Evolutionary conservation across 192 early-diverging fungal species (phyloP), one percentile per base, ranked within the genome.

Genomic region (Coemansia sp.): DNA sequence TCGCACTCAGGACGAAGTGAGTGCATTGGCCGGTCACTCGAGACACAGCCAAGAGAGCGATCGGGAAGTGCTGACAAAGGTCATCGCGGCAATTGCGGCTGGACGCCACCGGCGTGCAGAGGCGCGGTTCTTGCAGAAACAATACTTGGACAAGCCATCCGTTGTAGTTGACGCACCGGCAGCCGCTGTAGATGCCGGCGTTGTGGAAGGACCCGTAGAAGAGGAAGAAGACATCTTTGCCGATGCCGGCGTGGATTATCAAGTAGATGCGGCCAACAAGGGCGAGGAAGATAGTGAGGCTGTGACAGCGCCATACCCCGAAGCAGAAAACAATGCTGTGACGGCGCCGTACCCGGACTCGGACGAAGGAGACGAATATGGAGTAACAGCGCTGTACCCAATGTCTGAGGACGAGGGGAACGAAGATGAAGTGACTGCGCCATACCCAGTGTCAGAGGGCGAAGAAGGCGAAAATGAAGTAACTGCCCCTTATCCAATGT

Each of bases 191-290:
- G 45, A 3, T 20, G 33, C 14, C 33, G 38, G 12, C 8, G 35
- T 35, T 13, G 14, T 34, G 47, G 23, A 26, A 48, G 3, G 64
- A 63, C 8, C 65, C 68, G 6, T 58, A 65, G 55, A 66, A 23
- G 71, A 82, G 28, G 85, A 88, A 34, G 89, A 91, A 20, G 83
- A 93, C 75, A 96, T 96, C 26, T 96, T 96, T 87, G 91, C 86
- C 7, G 94, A 93, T 59, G 94, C 80, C 6, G 95, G 93, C 1
- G 66, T 86, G 4, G 90, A 93, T 41, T 96, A 96, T 64, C 64
- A 73, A 13, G 70, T 93, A 1, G 47, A 55, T 6, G 38, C 42
- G 3, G 62, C 21, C 14, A 41, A 31, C 16, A 28, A 45, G 31
- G 23, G 13, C 6, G 9, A 23, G 6, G 8, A 5, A 2, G 9